Base-by-base conservation (phyloP, 176 grass and related monocot genomes). In the Musa schizocarpa region DNA sequence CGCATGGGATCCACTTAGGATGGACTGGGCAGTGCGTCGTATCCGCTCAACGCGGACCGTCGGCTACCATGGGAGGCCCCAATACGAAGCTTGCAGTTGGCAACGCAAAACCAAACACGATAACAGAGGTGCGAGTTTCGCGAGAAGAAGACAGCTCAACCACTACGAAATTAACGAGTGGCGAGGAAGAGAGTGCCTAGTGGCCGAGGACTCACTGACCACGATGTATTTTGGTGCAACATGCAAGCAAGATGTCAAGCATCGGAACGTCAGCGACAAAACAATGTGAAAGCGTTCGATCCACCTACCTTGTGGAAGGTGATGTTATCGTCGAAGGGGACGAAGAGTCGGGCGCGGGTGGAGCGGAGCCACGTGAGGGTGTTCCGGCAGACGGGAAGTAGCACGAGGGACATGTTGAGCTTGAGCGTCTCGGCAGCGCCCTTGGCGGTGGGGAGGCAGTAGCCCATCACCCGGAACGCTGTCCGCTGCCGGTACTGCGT, bases 321-420 rank as follows among this genome's bases (percentile, higher is more conserved):
- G 86, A 99, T 99, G 76, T 81, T 99, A 80, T 99, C 95, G 84
- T 99, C 86, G 88, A 99, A 99, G 20, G 95, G 95, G 53, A 99
- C 90, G 84, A 94, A 92, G 86, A 83, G 91, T 1, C 95, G 84
- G 55, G 86, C 91, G 75, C 95, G 89, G 2, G 95, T 91, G n/a
- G 95, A 99, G 6, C 95, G 88, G 11, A 99, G 88, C 88, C 95
- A 99, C 1, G 95, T 99, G n/a, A 99, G 91, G 13, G 95, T 99
- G 76, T 94, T 99, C 13, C 95, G 86, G 82, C 90, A 99, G 52
- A 99, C 95, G 10, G 95, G 90, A 66, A 99, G 85, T 4, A 99
- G 86, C 29, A 99, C 95, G 43, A 99, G 84, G 21, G 95, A 90
- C 95, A 99, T 99, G 85, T 99, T 99, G 76, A 94, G 88, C 86